Evolutionary conservation across 2,329 filamentous ascomycete genomes (phyloP).

Genomic region (Scytalidium sp.): DNA sequence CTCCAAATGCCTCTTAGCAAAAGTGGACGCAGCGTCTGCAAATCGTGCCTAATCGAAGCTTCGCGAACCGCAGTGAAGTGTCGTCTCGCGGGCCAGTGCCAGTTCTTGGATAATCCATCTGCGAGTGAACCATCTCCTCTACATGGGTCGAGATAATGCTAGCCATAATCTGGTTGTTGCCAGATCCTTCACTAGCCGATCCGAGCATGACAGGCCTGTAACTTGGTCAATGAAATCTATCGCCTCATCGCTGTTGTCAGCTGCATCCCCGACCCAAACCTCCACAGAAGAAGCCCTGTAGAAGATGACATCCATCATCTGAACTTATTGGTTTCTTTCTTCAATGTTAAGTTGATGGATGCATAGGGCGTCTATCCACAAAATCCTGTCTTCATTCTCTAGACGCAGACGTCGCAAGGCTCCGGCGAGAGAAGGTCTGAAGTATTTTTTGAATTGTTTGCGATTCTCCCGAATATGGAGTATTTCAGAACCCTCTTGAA

Average conservation of each 20-base stretch:
- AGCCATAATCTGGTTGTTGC: neutral
- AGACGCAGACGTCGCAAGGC: neutral
- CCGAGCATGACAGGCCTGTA: neutral
- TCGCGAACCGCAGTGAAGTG: constrained; percentile 3
- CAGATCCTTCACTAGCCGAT: neutral
- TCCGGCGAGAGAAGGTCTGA: neutral
- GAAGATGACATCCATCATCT: neutral
- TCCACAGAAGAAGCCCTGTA: neutral
- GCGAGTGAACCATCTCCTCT: constrained; percentile 6
- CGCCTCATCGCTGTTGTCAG: neutral
- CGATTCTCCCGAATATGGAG: neutral
- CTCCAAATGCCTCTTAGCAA: constrained; percentile 3
- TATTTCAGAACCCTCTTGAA: neutral
- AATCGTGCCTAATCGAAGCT: constrained; percentile 2
- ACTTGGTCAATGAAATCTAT: neutral
- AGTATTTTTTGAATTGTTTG: neutral
- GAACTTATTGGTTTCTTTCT: neutral
- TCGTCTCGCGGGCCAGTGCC: constrained; percentile 2
- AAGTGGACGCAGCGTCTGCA: constrained; percentile 5
- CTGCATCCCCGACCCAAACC: constrained; percentile 1
- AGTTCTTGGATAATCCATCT: constrained; percentile 8
- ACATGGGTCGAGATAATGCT: neutral
- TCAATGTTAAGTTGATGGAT: neutral
- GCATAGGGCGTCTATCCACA: neutral
- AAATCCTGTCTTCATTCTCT: neutral